Conservation (phyloP, 2,329 filamentous ascomycete species). For the Fusarium phyllophilum region DNA sequence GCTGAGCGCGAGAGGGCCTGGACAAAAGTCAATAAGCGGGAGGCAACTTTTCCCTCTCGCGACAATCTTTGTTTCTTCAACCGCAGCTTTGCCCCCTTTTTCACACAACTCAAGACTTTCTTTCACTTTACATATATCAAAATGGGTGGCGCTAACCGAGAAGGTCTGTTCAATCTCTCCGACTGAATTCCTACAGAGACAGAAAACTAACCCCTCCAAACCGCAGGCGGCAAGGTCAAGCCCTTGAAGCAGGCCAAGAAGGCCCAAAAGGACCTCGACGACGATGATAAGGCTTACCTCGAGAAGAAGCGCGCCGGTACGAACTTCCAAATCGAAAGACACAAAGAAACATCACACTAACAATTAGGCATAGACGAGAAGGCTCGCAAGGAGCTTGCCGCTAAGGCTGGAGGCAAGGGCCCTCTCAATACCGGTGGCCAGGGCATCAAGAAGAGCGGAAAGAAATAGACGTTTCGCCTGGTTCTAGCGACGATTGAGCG, state of each 20-base stretch:
- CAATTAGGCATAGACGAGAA: conserved; percentile 71
- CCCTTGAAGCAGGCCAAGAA: conserved; percentile 92
- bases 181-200: not conserved
- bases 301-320: conserved; percentile 87
- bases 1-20: conserved; percentile 25
- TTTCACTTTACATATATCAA: conserved; percentile 21
- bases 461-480: conserved; percentile 73
- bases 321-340: conserved; percentile 42
- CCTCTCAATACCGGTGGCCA: conserved; percentile 85
- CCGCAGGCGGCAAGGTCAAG: conserved; percentile 81
- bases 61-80: conserved; percentile 34
- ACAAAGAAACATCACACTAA: conserved; percentile 7
- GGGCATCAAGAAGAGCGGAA: conserved; percentile 98
- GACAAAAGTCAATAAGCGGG: conserved; percentile 34
- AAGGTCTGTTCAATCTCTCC: conserved; percentile 45
- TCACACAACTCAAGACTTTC: conserved; percentile 17
- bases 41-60: conserved; percentile 41
- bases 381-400: conserved; percentile 84
- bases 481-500: not conserved
- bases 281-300: conserved; percentile 84
- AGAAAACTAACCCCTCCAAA: conserved; percentile 39
- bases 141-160: conserved; percentile 55
- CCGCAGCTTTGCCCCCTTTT: not conserved
- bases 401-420: conserved; percentile 86
- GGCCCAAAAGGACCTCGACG: conserved; percentile 82